These are phyloP conservation scores for Chrysopogon serrulatus DNA, from an alignment of 176 grass and related monocot genomes.

Conservation along the genomic window DNA sequence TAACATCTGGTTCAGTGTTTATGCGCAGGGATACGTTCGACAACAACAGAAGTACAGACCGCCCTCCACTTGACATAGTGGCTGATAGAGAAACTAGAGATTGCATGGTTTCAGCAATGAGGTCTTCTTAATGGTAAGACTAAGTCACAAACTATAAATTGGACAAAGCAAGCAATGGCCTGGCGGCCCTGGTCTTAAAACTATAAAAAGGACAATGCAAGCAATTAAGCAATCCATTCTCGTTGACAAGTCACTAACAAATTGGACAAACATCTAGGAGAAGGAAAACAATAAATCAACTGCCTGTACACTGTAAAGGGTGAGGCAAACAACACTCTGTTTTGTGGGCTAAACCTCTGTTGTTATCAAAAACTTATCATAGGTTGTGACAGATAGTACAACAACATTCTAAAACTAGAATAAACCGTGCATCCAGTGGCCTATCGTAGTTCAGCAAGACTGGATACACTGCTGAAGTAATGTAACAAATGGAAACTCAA, in stretches of 20 bases:
- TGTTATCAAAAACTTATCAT: not conserved
- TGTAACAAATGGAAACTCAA: not conserved
- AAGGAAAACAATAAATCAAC: constrained; percentile 8
- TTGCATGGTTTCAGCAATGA: too few species aligned
- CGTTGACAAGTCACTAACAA: not conserved
- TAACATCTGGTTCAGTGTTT: not conserved
- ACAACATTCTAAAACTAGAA: not conserved
- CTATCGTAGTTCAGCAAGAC: not conserved
- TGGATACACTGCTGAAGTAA: not conserved
- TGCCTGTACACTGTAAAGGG: not conserved
- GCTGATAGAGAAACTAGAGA: too few species aligned
- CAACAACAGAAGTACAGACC: too few species aligned
- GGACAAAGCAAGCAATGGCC: not conserved
- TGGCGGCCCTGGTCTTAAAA: not conserved
- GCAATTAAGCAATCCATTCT: constrained; percentile 1
- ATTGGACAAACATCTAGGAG: not conserved
- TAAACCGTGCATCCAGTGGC: not conserved
- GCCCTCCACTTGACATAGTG: too few species aligned
- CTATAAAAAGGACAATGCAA: not conserved
- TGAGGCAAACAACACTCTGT: not conserved
- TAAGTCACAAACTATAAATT: not conserved
- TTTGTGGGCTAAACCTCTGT: not conserved
- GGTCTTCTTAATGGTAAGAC: too few species aligned
- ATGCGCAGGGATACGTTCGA: too few species aligned
- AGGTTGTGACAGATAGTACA: not conserved